Percentiles rank a stretch among this genome's conserved stretches.
These are phyloP conservation scores for Rossbeevera mucosa DNA, from an alignment of 768 basidiomycete genomes.

Conservation along the genomic window DNA sequence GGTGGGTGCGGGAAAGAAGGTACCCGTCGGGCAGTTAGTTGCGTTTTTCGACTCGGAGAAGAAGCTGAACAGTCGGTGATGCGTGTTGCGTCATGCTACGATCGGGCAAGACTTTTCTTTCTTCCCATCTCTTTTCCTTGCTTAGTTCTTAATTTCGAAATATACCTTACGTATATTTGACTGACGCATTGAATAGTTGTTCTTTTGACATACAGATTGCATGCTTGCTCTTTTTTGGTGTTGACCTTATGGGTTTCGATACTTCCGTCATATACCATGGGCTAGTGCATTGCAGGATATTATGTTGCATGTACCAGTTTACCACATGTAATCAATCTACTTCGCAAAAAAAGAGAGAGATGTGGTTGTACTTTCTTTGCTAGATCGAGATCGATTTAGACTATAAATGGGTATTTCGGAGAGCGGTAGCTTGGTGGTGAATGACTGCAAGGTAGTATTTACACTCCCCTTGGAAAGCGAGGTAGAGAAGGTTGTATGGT, in stretches of 20 bases:
- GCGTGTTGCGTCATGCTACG: background rate
- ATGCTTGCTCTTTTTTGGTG: background rate
- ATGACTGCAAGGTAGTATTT: background rate
- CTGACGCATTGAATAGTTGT: too few relatives aligned
- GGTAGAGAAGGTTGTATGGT: background rate
- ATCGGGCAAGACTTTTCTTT: background rate
- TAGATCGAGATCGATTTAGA: background rate
- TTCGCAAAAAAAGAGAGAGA: background rate
- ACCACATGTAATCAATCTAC: background rate
- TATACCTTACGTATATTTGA: background rate
- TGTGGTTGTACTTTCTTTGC: too few relatives aligned
- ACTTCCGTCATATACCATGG: background rate
- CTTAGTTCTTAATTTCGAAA: background rate
- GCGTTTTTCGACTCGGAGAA: slow-evolving; percentile 69
- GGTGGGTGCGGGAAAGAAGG: slow-evolving; percentile 46
- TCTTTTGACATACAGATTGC: too few relatives aligned
- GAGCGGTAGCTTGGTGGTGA: background rate
- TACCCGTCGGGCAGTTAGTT: slow-evolving; percentile 71
- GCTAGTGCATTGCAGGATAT: background rate
- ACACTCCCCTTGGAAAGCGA: background rate
- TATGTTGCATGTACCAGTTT: slow-evolving; percentile 4
- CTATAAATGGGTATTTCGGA: background rate
- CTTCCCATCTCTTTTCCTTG: background rate
- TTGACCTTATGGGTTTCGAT: background rate
- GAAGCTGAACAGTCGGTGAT: background rate